phyloP scores from a whole-genome alignment of 495 filamentous ascomycete species.

The Penicillium lagena region DNA sequence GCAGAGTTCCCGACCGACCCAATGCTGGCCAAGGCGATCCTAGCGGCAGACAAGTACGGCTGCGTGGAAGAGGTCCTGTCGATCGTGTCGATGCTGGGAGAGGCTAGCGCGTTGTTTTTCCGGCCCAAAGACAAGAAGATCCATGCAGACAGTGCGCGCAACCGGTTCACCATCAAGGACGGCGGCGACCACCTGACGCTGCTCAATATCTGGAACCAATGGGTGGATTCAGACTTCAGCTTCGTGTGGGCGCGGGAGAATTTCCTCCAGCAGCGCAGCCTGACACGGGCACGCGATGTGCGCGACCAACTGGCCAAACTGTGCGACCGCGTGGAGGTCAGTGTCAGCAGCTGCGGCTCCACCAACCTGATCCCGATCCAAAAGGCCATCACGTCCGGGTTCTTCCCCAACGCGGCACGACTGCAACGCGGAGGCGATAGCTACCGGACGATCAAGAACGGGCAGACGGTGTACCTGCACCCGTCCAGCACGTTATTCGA shows the following conservation, averaged over 20 bases:
- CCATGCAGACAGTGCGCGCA: constrained; percentile 87
- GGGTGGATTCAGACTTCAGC: constrained; percentile 88
- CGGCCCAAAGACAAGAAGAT: constrained; percentile 97
- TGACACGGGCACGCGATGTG: constrained; percentile 84
- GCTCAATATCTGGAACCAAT: constrained; percentile 96
- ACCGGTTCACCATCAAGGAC: constrained; percentile 84
- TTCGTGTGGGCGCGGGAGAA: constrained; percentile 89
- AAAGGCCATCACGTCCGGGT: constrained; percentile 84
- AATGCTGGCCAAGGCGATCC: constrained; percentile 85
- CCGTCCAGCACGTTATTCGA: constrained; percentile 78
- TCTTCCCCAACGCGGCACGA: constrained; percentile 90
- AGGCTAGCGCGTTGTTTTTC: constrained; percentile 86
- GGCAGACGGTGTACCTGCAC: constrained; percentile 83
- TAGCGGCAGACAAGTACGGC: constrained; percentile 81
- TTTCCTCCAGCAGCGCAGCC: constrained; percentile 82
- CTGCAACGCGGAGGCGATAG: constrained; percentile 79
- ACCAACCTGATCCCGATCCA: constrained; percentile 70
- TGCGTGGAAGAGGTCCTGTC: constrained; percentile 95
- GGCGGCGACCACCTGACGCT: constrained; percentile 88
- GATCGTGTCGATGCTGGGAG: constrained; percentile 89
- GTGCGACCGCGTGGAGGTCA: constrained; percentile 88
- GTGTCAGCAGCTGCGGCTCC: constrained; percentile 59
- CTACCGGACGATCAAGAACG: constrained; percentile 94
- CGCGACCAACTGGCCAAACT: constrained; percentile 92
- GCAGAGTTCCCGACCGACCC: constrained; percentile 94